Evolutionary conservation across 148 eudicot genomes (phyloP), one percentile per base, ranked within the genome.

Genomic region (Simmondsia chinensis): DNA sequence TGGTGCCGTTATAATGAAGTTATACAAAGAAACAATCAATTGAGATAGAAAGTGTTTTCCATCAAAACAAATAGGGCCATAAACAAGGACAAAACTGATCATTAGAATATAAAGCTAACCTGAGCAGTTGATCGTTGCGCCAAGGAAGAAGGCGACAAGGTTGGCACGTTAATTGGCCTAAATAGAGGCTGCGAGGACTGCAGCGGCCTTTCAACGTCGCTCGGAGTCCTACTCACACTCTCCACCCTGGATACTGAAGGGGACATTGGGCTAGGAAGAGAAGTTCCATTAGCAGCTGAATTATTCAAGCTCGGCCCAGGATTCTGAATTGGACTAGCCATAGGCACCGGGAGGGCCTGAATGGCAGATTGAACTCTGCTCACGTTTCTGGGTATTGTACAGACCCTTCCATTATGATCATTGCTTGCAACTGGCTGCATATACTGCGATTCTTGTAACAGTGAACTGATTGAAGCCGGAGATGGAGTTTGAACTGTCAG

Each of bases 321-420:
- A 53, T 66, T 56, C 17, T 59, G 72, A 39, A 47, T 62, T 17
- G 49, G 37, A 21, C 39, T 54, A 14, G 71, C 24, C 34, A 59
- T 30, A 9, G 76, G 62, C 21, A 49, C 13, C 43, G 84, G 80
- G 50, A 73, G 83, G 35, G 80, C 76, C 56, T 78, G 93, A 58
- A 69, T 60, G 24, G 82, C 77, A 28, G 57, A 36, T 3, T 82
- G 70, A 19, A 32, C 48, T 66, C 91, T 54, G 35, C 7, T 68
- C 29, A 70, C 53, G 57, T 68, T 62, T 63, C 73, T 63, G 15
- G 69, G 30, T 38, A 65, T 30, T 27, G 65, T 19, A 22, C 62
- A 47, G 25, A 38, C 15, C 56, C 72, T 53, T 15, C 73, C 72
- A 63, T 60, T n/a, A n/a, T n/a, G 66, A 23, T 68, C 73, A 70